phyloP scores from a whole-genome alignment of 169 alveolate genomes.

The Plasmodium inui region DNA sequence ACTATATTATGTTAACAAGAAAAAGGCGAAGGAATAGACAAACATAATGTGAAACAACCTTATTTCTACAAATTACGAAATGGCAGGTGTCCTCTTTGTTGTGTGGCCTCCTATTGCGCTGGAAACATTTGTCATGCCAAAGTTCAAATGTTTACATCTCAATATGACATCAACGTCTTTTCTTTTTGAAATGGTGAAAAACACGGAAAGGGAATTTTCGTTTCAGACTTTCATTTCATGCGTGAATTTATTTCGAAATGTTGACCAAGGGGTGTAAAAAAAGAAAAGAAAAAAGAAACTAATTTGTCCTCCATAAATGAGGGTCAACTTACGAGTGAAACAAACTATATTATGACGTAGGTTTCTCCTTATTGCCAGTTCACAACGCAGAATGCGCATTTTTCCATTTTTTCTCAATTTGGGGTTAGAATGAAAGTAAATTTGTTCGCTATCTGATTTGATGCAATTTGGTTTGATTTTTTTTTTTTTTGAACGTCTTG shows the following conservation, averaged over 20 bases:
- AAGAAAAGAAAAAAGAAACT: neutral
- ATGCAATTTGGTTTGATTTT: neutral
- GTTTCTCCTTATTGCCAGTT: conserved; percentile 4
- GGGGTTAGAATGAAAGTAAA: neutral
- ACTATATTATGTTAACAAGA: neutral
- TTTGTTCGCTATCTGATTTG: neutral
- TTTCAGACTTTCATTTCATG: neutral
- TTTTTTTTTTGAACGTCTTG: neutral
- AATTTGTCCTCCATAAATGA: neutral
- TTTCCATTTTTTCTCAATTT: neutral
- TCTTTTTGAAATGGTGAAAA: neutral
- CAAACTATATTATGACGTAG: neutral
- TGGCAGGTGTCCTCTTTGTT: neutral
- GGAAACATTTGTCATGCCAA: neutral
- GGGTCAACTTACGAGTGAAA: neutral
- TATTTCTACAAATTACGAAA: neutral
- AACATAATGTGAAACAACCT: neutral
- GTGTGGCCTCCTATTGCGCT: neutral
- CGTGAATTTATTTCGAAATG: neutral
- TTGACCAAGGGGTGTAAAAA: neutral
- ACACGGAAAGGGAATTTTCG: neutral
- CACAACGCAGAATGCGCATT: neutral
- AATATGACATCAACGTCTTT: neutral
- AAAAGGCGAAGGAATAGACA: neutral
- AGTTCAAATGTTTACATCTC: neutral